A percentile compares a stretch with the other conserved stretches of the same genome.
Conservation (phyloP, 768 basidiomycete species). For the Boletales sp. region DNA sequence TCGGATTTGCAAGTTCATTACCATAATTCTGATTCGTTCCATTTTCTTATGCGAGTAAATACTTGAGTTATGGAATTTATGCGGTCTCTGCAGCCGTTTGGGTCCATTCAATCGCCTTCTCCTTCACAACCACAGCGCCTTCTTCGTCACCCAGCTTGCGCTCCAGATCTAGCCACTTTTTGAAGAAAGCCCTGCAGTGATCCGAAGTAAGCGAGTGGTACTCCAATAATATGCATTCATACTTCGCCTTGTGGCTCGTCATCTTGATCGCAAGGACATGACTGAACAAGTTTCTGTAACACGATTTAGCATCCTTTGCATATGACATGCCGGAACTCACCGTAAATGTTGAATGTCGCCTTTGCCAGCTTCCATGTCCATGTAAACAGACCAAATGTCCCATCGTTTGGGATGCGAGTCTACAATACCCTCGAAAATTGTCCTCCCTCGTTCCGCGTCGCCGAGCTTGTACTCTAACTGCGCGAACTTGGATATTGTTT, state of each 20-base stretch:
- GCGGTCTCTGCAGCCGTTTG: conserved; percentile 44
- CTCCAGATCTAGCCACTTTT: conserved; percentile 94
- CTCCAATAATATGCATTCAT: conserved; percentile 27
- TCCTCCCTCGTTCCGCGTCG: conserved; percentile 92
- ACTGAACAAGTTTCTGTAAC: conserved; percentile 76
- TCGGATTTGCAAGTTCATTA: conserved; percentile 47
- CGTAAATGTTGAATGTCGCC: conserved; percentile 75
- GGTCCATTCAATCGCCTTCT: conserved; percentile 91
- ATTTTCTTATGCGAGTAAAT: conserved; percentile 32
- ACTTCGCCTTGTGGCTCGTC: conserved; percentile 96
- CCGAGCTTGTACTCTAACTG: conserved; percentile 93
- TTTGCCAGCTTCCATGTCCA: conserved; percentile 91
- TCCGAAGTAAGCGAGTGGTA: conserved; percentile 9
- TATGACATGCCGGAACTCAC: conserved; percentile 35
- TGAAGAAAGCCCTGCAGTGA: conserved; percentile 78
- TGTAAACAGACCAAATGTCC: conserved; percentile 94
- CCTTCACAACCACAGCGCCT: conserved; percentile 76
- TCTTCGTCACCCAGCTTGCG: conserved; percentile 82
- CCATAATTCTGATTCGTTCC: conserved; percentile 31
- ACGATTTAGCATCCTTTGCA: neutral
- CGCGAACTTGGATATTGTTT: conserved; percentile 93
- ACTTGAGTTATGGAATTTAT: conserved; percentile 27
- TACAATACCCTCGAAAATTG: conserved; percentile 93
- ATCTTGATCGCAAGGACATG: conserved; percentile 82
- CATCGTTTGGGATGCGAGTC: conserved; percentile 94